A percentile compares a stretch with the other conserved stretches of the same genome.
phyloP scores from a whole-genome alignment of 345 rosid genomes.

The Alliaria petiolata region DNA sequence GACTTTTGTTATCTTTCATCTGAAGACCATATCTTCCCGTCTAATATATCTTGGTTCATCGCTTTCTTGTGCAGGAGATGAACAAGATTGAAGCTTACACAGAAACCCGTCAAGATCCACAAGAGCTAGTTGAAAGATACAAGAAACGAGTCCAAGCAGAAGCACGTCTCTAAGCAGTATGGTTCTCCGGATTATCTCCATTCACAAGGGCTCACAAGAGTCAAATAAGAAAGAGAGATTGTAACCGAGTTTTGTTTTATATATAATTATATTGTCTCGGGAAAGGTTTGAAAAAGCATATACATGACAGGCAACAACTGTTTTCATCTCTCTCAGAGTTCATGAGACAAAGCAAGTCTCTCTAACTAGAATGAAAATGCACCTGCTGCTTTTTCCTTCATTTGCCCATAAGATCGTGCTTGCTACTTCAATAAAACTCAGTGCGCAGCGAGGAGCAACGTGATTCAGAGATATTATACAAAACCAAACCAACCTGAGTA shows the following conservation, averaged over 20 bases:
- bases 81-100: constrained; percentile 67
- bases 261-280: neutral
- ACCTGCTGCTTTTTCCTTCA: constrained; percentile 9
- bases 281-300: neutral
- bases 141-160: constrained; percentile 39
- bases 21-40: neutral
- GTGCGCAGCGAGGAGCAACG: constrained; percentile 2
- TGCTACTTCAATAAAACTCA: constrained; percentile 11
- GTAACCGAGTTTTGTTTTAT: neutral
- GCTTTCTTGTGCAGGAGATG: constrained; percentile 44
- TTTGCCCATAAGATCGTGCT: neutral
- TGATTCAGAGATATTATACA: constrained; percentile 28
- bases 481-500: constrained; percentile 17
- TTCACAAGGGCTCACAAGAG: neutral
- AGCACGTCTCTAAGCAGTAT: constrained; percentile 10
- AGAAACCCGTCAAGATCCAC: constrained; percentile 60
- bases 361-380: constrained; percentile 6
- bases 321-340: neutral
- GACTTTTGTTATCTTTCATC: neutral
- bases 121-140: constrained; percentile 51
- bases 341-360: constrained; percentile 6
- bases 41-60: constrained; percentile 3
- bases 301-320: constrained; percentile 20
- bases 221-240: neutral
- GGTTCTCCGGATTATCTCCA: neutral